Evolutionary conservation across 1,139 yeast species (phyloP).

Genomic region (Suzukiozyma palmioleophila): DNA sequence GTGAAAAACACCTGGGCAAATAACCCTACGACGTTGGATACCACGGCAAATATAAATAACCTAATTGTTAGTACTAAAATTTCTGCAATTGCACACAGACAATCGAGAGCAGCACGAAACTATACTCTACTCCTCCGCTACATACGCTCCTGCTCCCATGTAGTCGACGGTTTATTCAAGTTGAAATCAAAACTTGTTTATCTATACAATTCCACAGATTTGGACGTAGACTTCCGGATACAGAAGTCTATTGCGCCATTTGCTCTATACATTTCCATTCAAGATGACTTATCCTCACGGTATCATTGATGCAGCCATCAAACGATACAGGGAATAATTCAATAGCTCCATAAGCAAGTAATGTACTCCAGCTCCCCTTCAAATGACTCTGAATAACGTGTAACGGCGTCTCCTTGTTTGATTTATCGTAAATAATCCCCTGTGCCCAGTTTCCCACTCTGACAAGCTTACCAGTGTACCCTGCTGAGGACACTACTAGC

Average conservation of each 20-base stretch:
- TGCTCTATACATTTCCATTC: conserved; percentile 20
- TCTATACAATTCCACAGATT: no score
- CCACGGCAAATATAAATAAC: conserved; percentile 79
- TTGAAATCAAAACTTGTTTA: no score
- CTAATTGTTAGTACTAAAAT: conserved; percentile 20
- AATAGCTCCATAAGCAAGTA: conserved; percentile 25
- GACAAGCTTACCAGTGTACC: conserved; percentile 40
- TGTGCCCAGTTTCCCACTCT: conserved; percentile 53
- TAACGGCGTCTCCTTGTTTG: conserved; percentile 17
- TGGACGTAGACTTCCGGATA: conserved; percentile 5
- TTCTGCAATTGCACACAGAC: background rate
- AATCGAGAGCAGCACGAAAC: background rate
- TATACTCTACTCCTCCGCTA: background rate
- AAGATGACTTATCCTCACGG: conserved; percentile 9
- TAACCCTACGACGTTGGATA: conserved; percentile 80
- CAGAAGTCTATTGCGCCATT: background rate
- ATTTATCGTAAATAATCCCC: conserved; percentile 42
- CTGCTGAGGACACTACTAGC: conserved; percentile 16
- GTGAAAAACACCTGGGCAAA: conserved; percentile 91
- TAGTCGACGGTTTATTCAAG: background rate
- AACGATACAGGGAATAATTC: conserved; percentile 22
- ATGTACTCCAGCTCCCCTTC: conserved; percentile 19
- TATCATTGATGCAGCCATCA: conserved; percentile 12
- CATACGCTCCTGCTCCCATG: conserved; percentile 5
- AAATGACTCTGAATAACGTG: conserved; percentile 26